Evolutionary conservation across 169 alveolate species (phyloP), one percentile per base, ranked within the genome.

Genomic region (Babesia sp.): DNA sequence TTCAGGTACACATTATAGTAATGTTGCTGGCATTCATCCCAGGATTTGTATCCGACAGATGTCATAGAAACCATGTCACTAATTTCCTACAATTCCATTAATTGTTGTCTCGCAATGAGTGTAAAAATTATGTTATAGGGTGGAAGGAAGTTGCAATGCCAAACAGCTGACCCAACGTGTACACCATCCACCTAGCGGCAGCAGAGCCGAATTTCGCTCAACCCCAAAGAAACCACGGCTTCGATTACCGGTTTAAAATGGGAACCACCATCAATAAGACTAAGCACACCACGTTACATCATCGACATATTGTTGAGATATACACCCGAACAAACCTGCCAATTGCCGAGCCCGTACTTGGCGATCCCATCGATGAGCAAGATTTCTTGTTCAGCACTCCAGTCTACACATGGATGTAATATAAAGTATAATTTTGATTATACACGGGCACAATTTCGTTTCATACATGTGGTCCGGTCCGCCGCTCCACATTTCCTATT

Each of bases 321-420:
- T 22, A 51, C 16, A 33, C 8, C 22, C 37, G 18, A 36, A 53
- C 24, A n/a, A 91, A n/a, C 71, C 57, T 20, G 79, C 97, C 97
- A 94, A 69, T 94, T 94, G n/a, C 97, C 97, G 58, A 94, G 86
- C 0, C 97, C 97, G 66, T 90, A 92, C 45, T 94, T 93, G 53
- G 95, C 88, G 51, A 94, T 87, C 50, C 96, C 97, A 39, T 94
- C 97, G 36, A 94, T 80, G 37, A 94, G 89, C 33, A 92, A n/a
- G 46, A 93, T 56, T 34, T 94, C 97, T 76, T 94, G 96, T 70
- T 94, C 97, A 26, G 97, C 97, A 18, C 95, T 89, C 97, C 97
- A 94, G 60, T 93, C 93, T 51, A 57, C 50, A 48, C 20, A 36
- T 1, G 36, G 8, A 48, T 48, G 56, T 18, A 9, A 26, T 28